Evolutionary conservation across 1,139 yeast genomes (phyloP).

Genomic region (Kluyveromyces sp.): DNA sequence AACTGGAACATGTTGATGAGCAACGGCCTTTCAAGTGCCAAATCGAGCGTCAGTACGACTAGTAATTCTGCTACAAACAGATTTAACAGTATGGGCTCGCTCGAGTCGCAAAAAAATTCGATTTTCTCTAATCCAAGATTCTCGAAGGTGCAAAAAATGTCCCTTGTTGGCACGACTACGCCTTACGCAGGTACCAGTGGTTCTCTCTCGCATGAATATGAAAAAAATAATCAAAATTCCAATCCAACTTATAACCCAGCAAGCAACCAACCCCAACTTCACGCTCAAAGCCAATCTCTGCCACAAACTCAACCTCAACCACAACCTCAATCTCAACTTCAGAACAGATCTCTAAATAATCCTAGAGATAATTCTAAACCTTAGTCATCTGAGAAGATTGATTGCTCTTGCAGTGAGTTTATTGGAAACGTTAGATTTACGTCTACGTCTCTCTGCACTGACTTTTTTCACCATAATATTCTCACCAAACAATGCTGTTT

Average conservation of each 20-base stretch:
- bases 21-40: background rate
- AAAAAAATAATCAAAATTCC: background rate
- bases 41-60: background rate
- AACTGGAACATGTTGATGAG: conserved; percentile 1
- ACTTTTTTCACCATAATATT: too few species aligned
- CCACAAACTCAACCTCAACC: too few species aligned
- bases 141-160: conserved; percentile 3
- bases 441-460: too few species aligned
- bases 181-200: background rate
- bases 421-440: too few species aligned
- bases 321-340: too few species aligned
- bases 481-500: too few species aligned
- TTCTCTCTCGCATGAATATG: background rate
- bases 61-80: conserved; percentile 2
- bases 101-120: conserved; percentile 10
- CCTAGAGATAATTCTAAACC: too few species aligned
- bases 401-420: too few species aligned
- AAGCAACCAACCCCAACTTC: background rate
- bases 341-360: too few species aligned
- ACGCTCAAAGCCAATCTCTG: background rate
- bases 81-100: conserved; percentile 10
- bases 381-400: too few species aligned
- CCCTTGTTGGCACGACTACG: conserved; percentile 1
- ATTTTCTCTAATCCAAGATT: conserved; percentile 10
- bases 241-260: background rate